A percentile compares a stretch with the other conserved stretches of the same genome.
These are phyloP conservation scores for Yamadazyma atmosphaerica DNA, from an alignment of 1,139 yeast genomes.

Conservation along the genomic window DNA sequence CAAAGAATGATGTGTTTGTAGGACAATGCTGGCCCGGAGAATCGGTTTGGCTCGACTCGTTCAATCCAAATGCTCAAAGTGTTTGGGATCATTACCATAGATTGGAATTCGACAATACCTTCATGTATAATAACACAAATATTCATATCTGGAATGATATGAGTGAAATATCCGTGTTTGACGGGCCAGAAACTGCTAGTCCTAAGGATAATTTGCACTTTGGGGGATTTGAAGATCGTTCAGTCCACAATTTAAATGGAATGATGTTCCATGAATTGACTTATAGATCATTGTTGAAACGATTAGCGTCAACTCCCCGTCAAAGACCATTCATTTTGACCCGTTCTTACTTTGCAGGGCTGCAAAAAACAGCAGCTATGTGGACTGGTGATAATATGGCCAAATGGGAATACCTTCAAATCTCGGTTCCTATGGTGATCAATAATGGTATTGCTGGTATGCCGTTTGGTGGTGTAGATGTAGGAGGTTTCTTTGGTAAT, in stretches of 20 bases:
- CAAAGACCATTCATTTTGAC: slow-evolving; percentile 88
- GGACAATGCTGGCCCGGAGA: slow-evolving; percentile 99
- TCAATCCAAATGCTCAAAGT: slow-evolving; percentile 59
- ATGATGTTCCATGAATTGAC: slow-evolving; percentile 80
- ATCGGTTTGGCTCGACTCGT: slow-evolving; percentile 87
- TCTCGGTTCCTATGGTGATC: slow-evolving; percentile 84
- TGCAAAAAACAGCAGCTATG: slow-evolving; percentile 88
- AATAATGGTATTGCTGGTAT: slow-evolving; percentile 81
- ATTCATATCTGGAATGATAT: slow-evolving; percentile 94
- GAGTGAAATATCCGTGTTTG: slow-evolving; percentile 95
- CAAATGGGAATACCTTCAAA: slow-evolving; percentile 80
- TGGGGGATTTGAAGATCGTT: slow-evolving; percentile 87
- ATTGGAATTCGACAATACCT: slow-evolving; percentile 24
- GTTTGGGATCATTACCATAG: slow-evolving; percentile 55
- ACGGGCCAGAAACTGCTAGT: slow-evolving; percentile 91
- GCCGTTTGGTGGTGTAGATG: slow-evolving; percentile 96
- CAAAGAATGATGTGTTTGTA: slow-evolving; percentile 45
- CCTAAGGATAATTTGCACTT: slow-evolving; percentile 78
- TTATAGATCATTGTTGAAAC: slow-evolving; percentile 56
- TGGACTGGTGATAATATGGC: slow-evolving; percentile 99
- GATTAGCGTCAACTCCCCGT: slow-evolving; percentile 46
- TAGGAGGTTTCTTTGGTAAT: slow-evolving; percentile 94
- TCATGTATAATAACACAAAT: slow-evolving; percentile 58
- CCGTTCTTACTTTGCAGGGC: slow-evolving; percentile 84
- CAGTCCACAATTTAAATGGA: slow-evolving; percentile 85